These are phyloP conservation scores for Przewalskia tangutica DNA, from an alignment of 257 asterid species.

Conservation along the genomic window DNA sequence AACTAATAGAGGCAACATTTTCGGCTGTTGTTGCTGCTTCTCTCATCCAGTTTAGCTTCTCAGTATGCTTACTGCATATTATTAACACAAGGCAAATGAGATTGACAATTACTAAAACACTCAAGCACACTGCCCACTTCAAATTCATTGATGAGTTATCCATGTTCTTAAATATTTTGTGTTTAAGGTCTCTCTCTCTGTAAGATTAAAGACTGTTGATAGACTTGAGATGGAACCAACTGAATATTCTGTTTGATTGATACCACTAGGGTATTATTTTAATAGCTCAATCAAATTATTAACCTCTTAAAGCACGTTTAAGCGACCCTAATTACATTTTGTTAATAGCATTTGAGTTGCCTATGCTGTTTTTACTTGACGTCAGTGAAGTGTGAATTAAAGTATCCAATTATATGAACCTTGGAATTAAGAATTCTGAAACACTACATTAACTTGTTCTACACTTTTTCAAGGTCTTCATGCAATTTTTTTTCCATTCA, in stretches of 20 bases:
- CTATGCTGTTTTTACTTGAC: neutral
- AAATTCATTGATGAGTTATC: neutral
- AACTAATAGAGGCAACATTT: conserved; percentile 31
- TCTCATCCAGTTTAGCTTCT: conserved; percentile 38
- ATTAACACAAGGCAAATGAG: neutral
- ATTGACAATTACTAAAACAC: neutral
- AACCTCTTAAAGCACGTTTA: no score
- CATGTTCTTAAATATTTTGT: neutral
- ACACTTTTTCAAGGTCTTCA: neutral
- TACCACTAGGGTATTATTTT: neutral
- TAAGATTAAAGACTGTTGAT: neutral
- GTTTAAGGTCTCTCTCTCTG: no score
- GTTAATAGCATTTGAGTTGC: neutral
- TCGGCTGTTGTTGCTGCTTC: conserved; percentile 59
- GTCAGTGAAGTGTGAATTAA: no score
- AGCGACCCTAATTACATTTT: neutral
- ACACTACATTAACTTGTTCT: neutral
- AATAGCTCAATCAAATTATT: no score
- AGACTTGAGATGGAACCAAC: neutral
- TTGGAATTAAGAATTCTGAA: neutral
- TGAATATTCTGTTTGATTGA: neutral
- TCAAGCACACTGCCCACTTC: neutral
- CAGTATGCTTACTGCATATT: neutral
- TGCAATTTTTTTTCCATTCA: neutral
- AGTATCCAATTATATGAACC: neutral